A percentile compares a stretch with the other conserved stretches of the same genome.
Conservation (phyloP, 768 basidiomycete species). For the Hydnomerulius pinastri region DNA sequence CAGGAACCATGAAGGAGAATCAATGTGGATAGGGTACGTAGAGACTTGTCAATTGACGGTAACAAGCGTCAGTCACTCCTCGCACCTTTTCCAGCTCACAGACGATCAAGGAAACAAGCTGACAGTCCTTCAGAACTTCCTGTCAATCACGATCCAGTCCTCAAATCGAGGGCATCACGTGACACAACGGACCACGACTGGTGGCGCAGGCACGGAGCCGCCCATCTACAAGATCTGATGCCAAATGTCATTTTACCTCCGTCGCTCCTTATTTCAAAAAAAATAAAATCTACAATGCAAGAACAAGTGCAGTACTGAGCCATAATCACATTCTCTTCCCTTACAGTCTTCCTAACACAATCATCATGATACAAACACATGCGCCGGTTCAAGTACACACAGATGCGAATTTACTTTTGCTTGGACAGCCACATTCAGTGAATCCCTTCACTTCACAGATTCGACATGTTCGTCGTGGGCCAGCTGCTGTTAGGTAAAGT, state of each 20-base stretch:
- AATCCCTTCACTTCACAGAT: slow-evolving; percentile 21
- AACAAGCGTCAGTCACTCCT: slow-evolving; percentile 12
- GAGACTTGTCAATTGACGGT: too few species aligned
- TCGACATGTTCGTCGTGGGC: slow-evolving; percentile 28
- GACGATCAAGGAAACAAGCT: slow-evolving; percentile 10
- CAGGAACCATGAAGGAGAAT: slow-evolving; percentile 1
- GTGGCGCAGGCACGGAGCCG: too few species aligned
- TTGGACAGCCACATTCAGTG: too few species aligned
- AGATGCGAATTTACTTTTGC: slow-evolving; percentile 6
- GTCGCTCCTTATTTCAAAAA: too few species aligned
- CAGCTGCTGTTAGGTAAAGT: slow-evolving; percentile 19
- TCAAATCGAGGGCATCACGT: slow-evolving; percentile 31
- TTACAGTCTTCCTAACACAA: not conserved
- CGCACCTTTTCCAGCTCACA: not conserved
- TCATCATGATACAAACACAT: slow-evolving; percentile 2
- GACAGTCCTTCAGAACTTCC: not conserved
- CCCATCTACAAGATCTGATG: too few species aligned
- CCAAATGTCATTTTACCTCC: too few species aligned
- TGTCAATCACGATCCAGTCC: slow-evolving; percentile 29
- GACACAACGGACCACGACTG: not conserved
- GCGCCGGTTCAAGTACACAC: slow-evolving; percentile 4
- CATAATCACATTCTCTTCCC: not conserved
- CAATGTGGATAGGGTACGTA: slow-evolving; percentile 3
- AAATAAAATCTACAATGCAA: too few species aligned
- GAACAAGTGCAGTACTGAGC: not conserved